These are phyloP conservation scores for Melampsora americana DNA, from an alignment of 1,284 basidiomycete species.

Conservation along the genomic window DNA sequence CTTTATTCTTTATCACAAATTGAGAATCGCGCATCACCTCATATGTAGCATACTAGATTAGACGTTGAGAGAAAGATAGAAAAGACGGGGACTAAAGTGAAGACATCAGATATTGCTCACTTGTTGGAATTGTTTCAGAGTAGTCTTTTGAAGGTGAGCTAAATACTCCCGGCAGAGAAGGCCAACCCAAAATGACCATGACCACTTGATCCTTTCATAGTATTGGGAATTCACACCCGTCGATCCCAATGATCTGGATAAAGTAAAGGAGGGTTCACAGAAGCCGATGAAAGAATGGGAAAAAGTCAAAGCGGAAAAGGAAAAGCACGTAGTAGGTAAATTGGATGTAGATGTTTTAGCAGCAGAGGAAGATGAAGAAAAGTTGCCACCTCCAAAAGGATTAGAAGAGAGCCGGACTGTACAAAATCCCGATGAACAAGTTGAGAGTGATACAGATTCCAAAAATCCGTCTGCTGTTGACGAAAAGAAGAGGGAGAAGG, in stretches of 20 bases:
- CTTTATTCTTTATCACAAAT: background rate
- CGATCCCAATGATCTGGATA: conserved; percentile 11
- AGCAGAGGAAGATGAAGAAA: background rate
- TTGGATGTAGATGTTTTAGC: conserved; percentile 2
- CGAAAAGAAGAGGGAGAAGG: background rate
- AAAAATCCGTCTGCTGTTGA: background rate
- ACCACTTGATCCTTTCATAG: background rate
- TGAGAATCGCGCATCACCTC: background rate
- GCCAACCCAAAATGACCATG: background rate
- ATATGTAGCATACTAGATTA: conserved; percentile 64
- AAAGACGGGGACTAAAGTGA: conserved; percentile 56
- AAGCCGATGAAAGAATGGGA: conserved; percentile 35
- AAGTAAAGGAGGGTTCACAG: conserved; percentile 6
- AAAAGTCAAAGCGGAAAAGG: conserved; percentile 1
- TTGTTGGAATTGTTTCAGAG: conserved; percentile 71
- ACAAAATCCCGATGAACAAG: background rate
- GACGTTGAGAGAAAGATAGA: conserved; percentile 65
- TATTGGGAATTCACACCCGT: conserved; percentile 38
- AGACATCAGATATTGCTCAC: conserved; percentile 73
- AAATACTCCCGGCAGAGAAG: background rate
- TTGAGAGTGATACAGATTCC: background rate
- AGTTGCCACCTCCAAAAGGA: background rate
- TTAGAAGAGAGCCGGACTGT: conserved; percentile 28
- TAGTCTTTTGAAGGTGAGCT: conserved; percentile 23
- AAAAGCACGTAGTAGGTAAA: background rate